These are phyloP conservation scores for Smittium culicis DNA, from an alignment of 371 early-diverging fungal species.

Conservation along the genomic window DNA sequence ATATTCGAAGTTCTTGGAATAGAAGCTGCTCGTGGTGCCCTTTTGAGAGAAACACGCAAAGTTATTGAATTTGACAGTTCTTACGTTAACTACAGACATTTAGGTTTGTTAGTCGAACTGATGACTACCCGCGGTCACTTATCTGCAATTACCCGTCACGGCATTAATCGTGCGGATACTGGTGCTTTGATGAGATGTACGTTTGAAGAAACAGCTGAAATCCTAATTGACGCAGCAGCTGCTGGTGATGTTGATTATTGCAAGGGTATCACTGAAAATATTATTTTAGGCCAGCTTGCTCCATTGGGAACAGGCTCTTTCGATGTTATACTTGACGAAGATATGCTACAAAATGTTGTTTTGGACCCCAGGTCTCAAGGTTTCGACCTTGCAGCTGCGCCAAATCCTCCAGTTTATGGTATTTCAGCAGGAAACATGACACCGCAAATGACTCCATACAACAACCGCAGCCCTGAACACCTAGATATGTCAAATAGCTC, in stretches of 20 bases:
- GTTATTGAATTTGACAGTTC: slow-evolving; percentile 98
- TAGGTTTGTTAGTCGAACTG: slow-evolving; percentile 91
- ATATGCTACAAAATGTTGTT: slow-evolving; percentile 60
- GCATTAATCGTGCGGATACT: slow-evolving; percentile 94
- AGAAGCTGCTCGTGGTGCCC: slow-evolving; percentile 89
- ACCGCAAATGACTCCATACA: slow-evolving; percentile 35
- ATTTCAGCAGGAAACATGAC: slow-evolving; percentile 28
- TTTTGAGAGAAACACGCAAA: slow-evolving; percentile 84
- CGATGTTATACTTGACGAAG: slow-evolving; percentile 83
- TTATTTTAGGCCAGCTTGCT: slow-evolving; percentile 97
- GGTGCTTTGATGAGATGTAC: slow-evolving; percentile 96
- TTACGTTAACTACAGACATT: slow-evolving; percentile 98
- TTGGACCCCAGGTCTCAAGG: slow-evolving; percentile 34
- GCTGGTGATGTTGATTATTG: slow-evolving; percentile 88
- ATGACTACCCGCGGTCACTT: slow-evolving; percentile 95
- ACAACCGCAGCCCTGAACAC: slow-evolving; percentile 32
- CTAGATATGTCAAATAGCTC: slow-evolving; percentile 22
- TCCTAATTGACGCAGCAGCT: slow-evolving; percentile 95
- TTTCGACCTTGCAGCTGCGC: slow-evolving; percentile 26
- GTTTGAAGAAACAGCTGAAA: slow-evolving; percentile 99
- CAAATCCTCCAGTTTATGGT: slow-evolving; percentile 20
- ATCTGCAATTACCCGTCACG: slow-evolving; percentile 98
- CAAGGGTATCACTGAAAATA: slow-evolving; percentile 94
- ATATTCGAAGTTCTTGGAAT: slow-evolving; percentile 92
- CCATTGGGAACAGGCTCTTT: slow-evolving; percentile 97